Conservation (phyloP, 140 eudicot species). For the Flaveria floridana region DNA sequence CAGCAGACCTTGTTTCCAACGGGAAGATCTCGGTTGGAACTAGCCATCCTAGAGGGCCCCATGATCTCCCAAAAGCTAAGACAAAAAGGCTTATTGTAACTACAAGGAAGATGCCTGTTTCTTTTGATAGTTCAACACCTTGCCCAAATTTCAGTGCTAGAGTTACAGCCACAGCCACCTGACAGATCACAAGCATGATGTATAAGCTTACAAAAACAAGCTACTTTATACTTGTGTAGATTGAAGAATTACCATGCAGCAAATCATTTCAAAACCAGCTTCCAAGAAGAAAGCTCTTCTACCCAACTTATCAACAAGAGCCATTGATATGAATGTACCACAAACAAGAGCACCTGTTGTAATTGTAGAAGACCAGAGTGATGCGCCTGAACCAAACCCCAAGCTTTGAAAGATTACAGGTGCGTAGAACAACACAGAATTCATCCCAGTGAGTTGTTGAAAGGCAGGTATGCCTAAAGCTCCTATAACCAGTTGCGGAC, state of each 20-base stretch:
- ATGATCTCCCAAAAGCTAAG: conserved; percentile 80
- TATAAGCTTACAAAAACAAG: not conserved
- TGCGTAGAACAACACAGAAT: conserved; percentile 79
- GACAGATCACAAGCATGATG: conserved; percentile 24
- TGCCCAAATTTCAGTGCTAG: conserved; percentile 69
- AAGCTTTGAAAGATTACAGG: conserved; percentile 89
- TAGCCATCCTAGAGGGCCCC: conserved; percentile 97
- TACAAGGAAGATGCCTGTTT: conserved; percentile 50
- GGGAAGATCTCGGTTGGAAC: conserved; percentile 94
- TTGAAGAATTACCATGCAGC: conserved; percentile 52
- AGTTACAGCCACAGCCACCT: conserved; percentile 64
- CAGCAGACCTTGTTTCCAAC: conserved; percentile 89
- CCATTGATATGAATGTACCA: conserved; percentile 80
- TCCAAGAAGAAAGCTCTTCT: conserved; percentile 70
- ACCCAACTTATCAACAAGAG: conserved; percentile 72
- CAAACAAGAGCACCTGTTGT: conserved; percentile 63
- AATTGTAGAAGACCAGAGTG: conserved; percentile 68
- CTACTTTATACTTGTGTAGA: not conserved
- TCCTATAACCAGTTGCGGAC: conserved; percentile 72
- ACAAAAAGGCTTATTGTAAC: conserved; percentile 63
- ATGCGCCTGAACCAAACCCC: conserved; percentile 63
- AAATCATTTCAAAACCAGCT: conserved; percentile 72
- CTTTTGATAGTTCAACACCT: conserved; percentile 55
- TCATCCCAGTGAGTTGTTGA: conserved; percentile 82
- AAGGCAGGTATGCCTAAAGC: conserved; percentile 79